Percentiles rank a stretch among this genome's conserved stretches.
phyloP scores from a whole-genome alignment of 192 early-diverging fungal species.

The Coemansia sp. region DNA sequence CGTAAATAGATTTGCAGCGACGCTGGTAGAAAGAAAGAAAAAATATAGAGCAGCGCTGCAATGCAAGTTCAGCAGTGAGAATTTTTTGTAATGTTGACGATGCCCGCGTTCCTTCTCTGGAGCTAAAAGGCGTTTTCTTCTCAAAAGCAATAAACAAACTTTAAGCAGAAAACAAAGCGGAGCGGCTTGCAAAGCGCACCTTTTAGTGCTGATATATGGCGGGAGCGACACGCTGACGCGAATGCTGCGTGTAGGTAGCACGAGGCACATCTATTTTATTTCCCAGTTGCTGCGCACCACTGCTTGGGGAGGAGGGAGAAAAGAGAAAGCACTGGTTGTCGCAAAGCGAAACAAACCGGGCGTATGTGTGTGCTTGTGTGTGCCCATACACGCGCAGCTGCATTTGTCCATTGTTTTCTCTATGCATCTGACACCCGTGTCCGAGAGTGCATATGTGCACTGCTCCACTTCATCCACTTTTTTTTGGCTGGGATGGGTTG shows the following conservation, averaged over 20 bases:
- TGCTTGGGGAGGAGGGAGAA: too few species aligned
- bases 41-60: background rate
- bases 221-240: too few species aligned
- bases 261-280: background rate
- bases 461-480: background rate
- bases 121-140: background rate
- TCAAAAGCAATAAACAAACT: too few species aligned
- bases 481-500: too few species aligned
- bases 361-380: background rate
- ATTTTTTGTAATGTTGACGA: background rate
- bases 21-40: background rate
- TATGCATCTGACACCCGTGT: background rate
- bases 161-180: too few species aligned
- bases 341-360: background rate
- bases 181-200: too few species aligned
- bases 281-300: background rate
- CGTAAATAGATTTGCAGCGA: background rate
- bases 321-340: too few species aligned
- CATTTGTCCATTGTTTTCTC: background rate
- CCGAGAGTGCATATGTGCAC: background rate
- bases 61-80: background rate
- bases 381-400: background rate
- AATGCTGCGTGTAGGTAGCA: too few species aligned
- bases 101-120: too few species aligned
- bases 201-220: too few species aligned